Percentiles rank a stretch among this genome's conserved stretches.
phyloP scores from a whole-genome alignment of 2,329 filamentous ascomycete genomes.

The Cadophora gregata region DNA sequence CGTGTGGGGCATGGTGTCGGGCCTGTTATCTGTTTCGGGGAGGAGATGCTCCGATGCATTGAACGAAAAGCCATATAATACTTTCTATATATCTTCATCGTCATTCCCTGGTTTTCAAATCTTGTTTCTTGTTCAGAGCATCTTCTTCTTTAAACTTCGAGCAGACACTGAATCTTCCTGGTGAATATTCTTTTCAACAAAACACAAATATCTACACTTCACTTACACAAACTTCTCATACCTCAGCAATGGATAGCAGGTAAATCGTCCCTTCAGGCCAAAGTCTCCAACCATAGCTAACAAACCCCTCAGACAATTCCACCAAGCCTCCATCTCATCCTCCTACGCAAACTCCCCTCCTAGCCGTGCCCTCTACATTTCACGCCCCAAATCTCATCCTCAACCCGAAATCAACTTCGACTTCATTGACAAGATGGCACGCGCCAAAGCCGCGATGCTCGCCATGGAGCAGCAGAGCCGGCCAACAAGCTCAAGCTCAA shows the following conservation, averaged over 20 bases:
- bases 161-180: slow-evolving; percentile 2
- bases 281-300: neutral
- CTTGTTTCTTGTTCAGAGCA: neutral
- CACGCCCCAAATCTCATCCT: neutral
- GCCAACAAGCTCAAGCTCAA: neutral
- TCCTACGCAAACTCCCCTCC: neutral
- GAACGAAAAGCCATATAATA: neutral
- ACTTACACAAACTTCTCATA: neutral
- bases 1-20: slow-evolving; percentile 15
- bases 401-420: slow-evolving; percentile 5
- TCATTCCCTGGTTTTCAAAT: neutral
- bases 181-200: neutral
- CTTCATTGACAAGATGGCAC: slow-evolving; percentile 16
- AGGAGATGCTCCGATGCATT: neutral
- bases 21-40: neutral
- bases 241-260: slow-evolving; percentile 10
- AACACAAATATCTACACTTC: neutral
- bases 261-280: neutral
- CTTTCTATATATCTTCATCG: slow-evolving; percentile 17
- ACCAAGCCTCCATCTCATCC: neutral
- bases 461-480: slow-evolving; percentile 11
- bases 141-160: neutral
- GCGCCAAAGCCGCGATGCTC: slow-evolving; percentile 21
- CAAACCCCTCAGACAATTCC: slow-evolving; percentile 2
- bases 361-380: slow-evolving; percentile 11